Evolutionary conservation across 208 protist genomes (phyloP), one percentile per base, ranked within the genome.

Genomic region (Crithidia brevicula): DNA sequence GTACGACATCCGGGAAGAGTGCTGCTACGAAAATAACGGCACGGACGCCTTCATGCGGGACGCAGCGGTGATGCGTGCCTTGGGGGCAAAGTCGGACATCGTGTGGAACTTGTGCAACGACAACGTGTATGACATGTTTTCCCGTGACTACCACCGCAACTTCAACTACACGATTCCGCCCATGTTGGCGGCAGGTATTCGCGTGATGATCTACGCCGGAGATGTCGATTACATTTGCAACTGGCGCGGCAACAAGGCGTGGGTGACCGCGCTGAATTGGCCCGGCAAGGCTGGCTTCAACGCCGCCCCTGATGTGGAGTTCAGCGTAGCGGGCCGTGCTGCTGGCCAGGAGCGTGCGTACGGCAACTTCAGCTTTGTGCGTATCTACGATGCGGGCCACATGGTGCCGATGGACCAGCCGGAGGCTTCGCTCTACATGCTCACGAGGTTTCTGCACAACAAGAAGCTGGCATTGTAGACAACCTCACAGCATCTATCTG

Each of bases 221-320:
- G 93, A 96, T 34, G 72, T 70, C 51, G 94, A 98, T 74, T 97
- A 83, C 62, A 93, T 97, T 60, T 97, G 93, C 82, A 98, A 98
- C 77, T 97, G 82, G 77, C 81, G 97, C 42, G 93, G 93, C 34
- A 97, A 93, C 77, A 77, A 93, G 74, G 72, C 64, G 30, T 97
- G 93, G 93, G 81, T 79, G 16, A 43, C 54, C 10, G 66, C 38
- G 25, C 65, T 97, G 50, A 30, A 85, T 43, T 98, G 95, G 94
- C 33, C 74, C n/a, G 81, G 85, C 57, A 71, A 88, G 47, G 66
- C 31, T 0, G 88, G 38, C 28, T 94, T 96, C 71, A 67, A 61
- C 51, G 74, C 63, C 3, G 74, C 74, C 4, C 40, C 46, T 11
- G 68, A 83, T 45, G 49, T 67, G 43, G 62, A 69, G 53, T 83